phyloP scores from a whole-genome alignment of 805 yeast genomes.

The Myxozyma sirexii region DNA sequence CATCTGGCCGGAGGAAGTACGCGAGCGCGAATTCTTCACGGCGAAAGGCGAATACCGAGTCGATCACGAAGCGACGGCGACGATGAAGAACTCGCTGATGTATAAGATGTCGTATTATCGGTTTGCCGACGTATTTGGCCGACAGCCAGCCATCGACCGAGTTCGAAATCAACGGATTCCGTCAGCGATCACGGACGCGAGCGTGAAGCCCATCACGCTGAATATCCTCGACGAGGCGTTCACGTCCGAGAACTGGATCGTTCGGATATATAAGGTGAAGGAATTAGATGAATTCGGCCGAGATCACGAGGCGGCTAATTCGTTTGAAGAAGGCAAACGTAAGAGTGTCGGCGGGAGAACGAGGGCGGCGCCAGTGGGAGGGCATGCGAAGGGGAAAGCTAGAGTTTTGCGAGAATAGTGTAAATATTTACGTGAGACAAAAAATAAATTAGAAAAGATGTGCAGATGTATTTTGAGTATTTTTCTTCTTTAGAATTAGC shows the following conservation, averaged over 20 bases:
- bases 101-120: slow-evolving; percentile 93
- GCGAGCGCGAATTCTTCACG: slow-evolving; percentile 82
- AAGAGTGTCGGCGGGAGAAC: slow-evolving; percentile 8
- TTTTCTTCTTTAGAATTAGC: no score
- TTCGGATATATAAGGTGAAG: slow-evolving; percentile 89
- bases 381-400: slow-evolving; percentile 16
- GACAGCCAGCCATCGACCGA: slow-evolving; percentile 71
- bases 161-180: slow-evolving; percentile 84
- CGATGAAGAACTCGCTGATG: slow-evolving; percentile 89
- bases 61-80: slow-evolving; percentile 74
- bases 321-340: slow-evolving; percentile 31
- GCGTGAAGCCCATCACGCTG: slow-evolving; percentile 53
- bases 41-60: slow-evolving; percentile 84
- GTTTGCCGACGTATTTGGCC: slow-evolving; percentile 70
- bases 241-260: slow-evolving; percentile 96
- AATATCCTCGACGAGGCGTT: slow-evolving; percentile 89
- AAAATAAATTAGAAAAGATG: not conserved
- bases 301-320: slow-evolving; percentile 43
- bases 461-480: not conserved
- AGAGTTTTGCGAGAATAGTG: slow-evolving; percentile 27
- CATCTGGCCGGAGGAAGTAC: slow-evolving; percentile 98
- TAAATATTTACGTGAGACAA: no score
- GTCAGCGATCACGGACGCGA: slow-evolving; percentile 17
- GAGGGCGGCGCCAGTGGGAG: slow-evolving; percentile 13
- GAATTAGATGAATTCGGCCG: slow-evolving; percentile 87